phyloP scores from a whole-genome alignment of 2,329 filamentous ascomycete genomes.

The Fusarium graminum region DNA sequence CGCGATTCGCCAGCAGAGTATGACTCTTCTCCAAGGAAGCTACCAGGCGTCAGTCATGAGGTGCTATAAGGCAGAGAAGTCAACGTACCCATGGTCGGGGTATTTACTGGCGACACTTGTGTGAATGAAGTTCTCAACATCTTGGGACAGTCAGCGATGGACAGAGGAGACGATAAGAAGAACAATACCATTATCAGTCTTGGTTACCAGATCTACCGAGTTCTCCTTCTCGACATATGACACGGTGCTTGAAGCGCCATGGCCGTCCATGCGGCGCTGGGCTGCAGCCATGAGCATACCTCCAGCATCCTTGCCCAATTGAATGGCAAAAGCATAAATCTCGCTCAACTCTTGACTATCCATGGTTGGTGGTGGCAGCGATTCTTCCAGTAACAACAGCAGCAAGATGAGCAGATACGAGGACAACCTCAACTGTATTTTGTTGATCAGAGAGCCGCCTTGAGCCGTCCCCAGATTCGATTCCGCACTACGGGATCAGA shows the following conservation, averaged over 20 bases:
- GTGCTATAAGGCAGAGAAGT: neutral
- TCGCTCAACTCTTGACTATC: conserved; percentile 67
- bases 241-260: conserved; percentile 34
- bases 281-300: conserved; percentile 74
- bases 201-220: conserved; percentile 81
- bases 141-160: conserved; percentile 55
- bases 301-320: conserved; percentile 78
- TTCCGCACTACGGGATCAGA: conserved; percentile 36
- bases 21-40: conserved; percentile 82
- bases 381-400: conserved; percentile 19
- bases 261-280: conserved; percentile 46
- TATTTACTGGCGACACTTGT: conserved; percentile 69
- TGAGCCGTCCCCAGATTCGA: conserved; percentile 34
- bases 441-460: conserved; percentile 35
- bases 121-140: conserved; percentile 79
- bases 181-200: conserved; percentile 76
- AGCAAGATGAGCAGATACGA: conserved; percentile 3
- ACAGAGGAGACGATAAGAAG: neutral
- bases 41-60: conserved; percentile 49
- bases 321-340: conserved; percentile 77
- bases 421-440: conserved; percentile 19
- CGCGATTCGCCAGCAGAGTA: conserved; percentile 77
- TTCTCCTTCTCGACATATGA: conserved; percentile 74
- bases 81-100: conserved; percentile 72
- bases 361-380: conserved; percentile 40